A percentile compares a stretch with the other conserved stretches of the same genome.
phyloP scores from a whole-genome alignment of 2,329 filamentous ascomycete species.

The Ophioceras dolichostomum region DNA sequence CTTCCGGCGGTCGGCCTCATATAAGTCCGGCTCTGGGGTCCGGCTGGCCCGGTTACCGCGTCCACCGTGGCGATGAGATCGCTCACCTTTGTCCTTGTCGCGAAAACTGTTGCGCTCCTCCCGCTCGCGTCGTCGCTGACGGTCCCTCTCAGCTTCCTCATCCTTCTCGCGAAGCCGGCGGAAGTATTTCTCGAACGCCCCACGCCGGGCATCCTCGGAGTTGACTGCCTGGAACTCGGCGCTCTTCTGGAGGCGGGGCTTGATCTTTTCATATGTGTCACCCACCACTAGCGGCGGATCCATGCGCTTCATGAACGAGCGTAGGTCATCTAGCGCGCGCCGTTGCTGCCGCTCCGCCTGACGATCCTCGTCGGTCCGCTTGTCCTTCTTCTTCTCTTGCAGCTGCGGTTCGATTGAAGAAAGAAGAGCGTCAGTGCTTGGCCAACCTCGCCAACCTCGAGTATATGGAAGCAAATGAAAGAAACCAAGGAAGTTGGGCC shows the following conservation, averaged over 20 bases:
- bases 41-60: slow-evolving; percentile 58
- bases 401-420: too few relatives aligned
- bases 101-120: slow-evolving; percentile 43
- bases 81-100: slow-evolving; percentile 50
- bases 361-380: slow-evolving; percentile 74
- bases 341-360: slow-evolving; percentile 78
- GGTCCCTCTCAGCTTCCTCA: slow-evolving; percentile 63
- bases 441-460: not conserved
- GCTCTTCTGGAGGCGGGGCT: slow-evolving; percentile 63
- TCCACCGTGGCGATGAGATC: slow-evolving; percentile 46
- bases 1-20: slow-evolving; percentile 89
- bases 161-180: slow-evolving; percentile 86
- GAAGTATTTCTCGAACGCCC: slow-evolving; percentile 85
- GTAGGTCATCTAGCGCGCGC: slow-evolving; percentile 70
- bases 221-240: slow-evolving; percentile 76
- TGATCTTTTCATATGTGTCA: slow-evolving; percentile 85
- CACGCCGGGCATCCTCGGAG: slow-evolving; percentile 69
- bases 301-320: slow-evolving; percentile 77
- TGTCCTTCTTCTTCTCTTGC: slow-evolving; percentile 78
- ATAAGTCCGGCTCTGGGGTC: slow-evolving; percentile 84
- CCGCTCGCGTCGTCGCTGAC: slow-evolving; percentile 45
- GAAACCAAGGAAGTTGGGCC: not conserved
- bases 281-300: slow-evolving; percentile 67
- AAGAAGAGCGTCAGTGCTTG: not conserved
- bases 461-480: not conserved